phyloP scores from a whole-genome alignment of 2,329 filamentous ascomycete genomes.

The Furcasterigmium furcatum region DNA sequence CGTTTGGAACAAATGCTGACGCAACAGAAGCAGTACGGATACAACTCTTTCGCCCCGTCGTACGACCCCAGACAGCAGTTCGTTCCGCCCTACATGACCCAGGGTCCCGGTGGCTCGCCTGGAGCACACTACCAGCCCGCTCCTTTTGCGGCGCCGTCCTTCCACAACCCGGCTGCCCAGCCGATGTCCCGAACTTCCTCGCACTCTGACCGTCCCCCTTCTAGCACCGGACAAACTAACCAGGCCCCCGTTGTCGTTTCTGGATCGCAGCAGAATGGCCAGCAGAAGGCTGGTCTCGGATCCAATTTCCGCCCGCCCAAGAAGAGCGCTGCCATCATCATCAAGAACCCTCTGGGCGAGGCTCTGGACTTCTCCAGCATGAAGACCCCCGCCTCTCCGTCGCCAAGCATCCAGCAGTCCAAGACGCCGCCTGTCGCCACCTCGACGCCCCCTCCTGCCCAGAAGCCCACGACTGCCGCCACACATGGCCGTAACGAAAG shows the following conservation, averaged over 20 bases:
- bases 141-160: conserved; percentile 35
- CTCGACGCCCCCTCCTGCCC: conserved; percentile 76
- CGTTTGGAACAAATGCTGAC: conserved; percentile 64
- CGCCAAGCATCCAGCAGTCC: conserved; percentile 48
- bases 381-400: conserved; percentile 56
- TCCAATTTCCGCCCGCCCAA: conserved; percentile 48
- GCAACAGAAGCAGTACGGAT: conserved; percentile 59
- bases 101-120: conserved; percentile 22
- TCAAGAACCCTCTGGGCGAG: conserved; percentile 81
- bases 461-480: conserved; percentile 59
- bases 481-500: conserved; percentile 72
- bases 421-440: conserved; percentile 70
- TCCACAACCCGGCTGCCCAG: conserved; percentile 37
- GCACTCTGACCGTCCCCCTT: conserved; percentile 63
- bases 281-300: conserved; percentile 41
- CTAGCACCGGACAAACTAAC: conserved; percentile 61
- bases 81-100: conserved; percentile 44
- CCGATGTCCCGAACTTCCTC: conserved; percentile 83
- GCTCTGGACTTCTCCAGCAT: conserved; percentile 65
- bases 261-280: conserved; percentile 60
- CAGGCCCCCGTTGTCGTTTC: conserved; percentile 58
- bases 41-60: conserved; percentile 37
- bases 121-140: conserved; percentile 43
- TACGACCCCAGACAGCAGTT: conserved; percentile 36
- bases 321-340: conserved; percentile 75